Evolutionary conservation across 2,329 filamentous ascomycete species (phyloP), one percentile per base, ranked within the genome.

Genomic region (Paramyrothecium roridum): DNA sequence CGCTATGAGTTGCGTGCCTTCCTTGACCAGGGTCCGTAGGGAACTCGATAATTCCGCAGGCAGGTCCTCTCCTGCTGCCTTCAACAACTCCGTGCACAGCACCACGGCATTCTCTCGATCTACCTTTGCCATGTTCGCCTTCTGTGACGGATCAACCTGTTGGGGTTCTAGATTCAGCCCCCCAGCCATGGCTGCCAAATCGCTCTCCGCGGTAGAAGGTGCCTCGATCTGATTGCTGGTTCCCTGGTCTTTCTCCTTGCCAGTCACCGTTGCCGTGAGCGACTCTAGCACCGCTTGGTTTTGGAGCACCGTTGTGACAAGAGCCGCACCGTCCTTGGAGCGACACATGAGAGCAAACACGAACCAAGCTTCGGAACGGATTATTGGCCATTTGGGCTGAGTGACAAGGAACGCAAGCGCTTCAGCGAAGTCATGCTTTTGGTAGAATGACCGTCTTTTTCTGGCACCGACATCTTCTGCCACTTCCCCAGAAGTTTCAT

Each of bases 81-180:
- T 76, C 45, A 85, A 61, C 53, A 88, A 62, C 66, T 86, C 80
- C 2, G 77, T 77, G 3, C 85, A 75, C 55, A 88, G 66, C 1
- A 87, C 81, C 21, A 88, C 68, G 0, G 77, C 82, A 57, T 88
- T 88, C 66, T 87, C 84, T 10, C 83, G 75, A 61, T 87, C 84
- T 7, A 82, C 73, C 56, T 75, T 75, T 1, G 71, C 70, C 72
- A 81, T 80, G 47, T 73, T 73, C 1, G 74, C 76, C 46, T 72
- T 67, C 54, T 76, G 72, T 22, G 69, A 70, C 1, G 74, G 69
- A 51, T 81, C 75, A 3, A 73, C 72, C 56, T 78, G 79, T 61
- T 77, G 79, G 50, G 79, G 79, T 61, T 80, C 72, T 13, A 80
- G 65, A 4, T 68, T 70, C 8, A 80, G 60, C 0, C 69, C 71